phyloP scores from a whole-genome alignment of 495 filamentous ascomycete genomes.

The Rhypophila decipiens region DNA sequence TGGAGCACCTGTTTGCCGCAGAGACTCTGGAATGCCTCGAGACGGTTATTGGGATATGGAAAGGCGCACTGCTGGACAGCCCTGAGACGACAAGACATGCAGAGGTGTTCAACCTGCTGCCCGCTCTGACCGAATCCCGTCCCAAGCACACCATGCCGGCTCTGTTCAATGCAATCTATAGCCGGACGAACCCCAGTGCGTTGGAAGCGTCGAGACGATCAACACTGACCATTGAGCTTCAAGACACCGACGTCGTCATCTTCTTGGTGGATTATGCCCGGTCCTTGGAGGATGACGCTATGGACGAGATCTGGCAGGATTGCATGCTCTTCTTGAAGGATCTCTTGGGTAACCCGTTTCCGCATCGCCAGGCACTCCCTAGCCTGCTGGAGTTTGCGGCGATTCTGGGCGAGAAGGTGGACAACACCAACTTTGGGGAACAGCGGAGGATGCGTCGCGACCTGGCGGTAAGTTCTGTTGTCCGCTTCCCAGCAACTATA shows the following conservation, averaged over 20 bases:
- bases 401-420: conserved; percentile 84
- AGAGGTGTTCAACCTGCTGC: conserved; percentile 73
- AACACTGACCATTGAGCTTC: conserved; percentile 74
- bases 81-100: conserved; percentile 30
- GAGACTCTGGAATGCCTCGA: conserved; percentile 95
- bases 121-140: conserved; percentile 84
- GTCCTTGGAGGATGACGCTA: conserved; percentile 93
- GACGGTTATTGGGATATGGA: conserved; percentile 81
- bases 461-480: conserved; percentile 68
- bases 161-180: conserved; percentile 96
- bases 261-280: conserved; percentile 86
- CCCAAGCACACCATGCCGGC: conserved; percentile 91
- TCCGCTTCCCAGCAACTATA: too few relatives aligned
- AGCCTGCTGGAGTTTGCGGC: conserved; percentile 82
- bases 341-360: conserved; percentile 88
- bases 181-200: conserved; percentile 76
- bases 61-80: conserved; percentile 28
- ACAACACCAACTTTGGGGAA: conserved; percentile 97
- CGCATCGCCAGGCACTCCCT: conserved; percentile 85
- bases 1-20: conserved; percentile 89
- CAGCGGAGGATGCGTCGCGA: conserved; percentile 91
- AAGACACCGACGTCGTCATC: conserved; percentile 73
- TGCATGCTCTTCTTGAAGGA: conserved; percentile 88
- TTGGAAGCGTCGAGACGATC: conserved; percentile 77
- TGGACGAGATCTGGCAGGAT: conserved; percentile 97